phyloP scores from a whole-genome alignment of 768 basidiomycete species.

The Phlegmacium glaucopus region DNA sequence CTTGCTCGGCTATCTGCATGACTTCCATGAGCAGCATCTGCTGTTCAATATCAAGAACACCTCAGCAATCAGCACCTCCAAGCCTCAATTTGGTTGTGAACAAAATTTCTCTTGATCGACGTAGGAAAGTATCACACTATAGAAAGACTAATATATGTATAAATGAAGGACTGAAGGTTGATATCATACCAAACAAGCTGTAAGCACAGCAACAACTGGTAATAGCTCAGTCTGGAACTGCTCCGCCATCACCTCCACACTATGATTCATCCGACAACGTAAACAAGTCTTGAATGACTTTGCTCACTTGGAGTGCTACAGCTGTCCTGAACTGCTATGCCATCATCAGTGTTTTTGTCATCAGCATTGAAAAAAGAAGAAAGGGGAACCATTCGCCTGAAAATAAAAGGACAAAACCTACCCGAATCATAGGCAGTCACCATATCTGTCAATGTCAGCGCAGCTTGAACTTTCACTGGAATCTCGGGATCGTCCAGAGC shows the following conservation, averaged over 20 bases:
- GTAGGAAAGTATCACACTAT: constrained; percentile 81
- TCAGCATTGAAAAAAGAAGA: too few species aligned
- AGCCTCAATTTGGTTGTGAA: constrained; percentile 47
- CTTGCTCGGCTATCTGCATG: constrained; percentile 66
- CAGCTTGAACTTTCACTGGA: constrained; percentile 82
- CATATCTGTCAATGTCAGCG: constrained; percentile 76
- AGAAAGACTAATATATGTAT: background rate
- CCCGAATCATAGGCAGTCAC: constrained; percentile 61
- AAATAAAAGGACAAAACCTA: constrained; percentile 25
- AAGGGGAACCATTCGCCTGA: too few species aligned
- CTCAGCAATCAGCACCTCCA: constrained; percentile 52
- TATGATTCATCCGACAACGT: constrained; percentile 83
- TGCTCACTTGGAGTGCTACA: constrained; percentile 74
- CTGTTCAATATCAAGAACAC: constrained; percentile 64
- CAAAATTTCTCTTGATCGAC: constrained; percentile 67
- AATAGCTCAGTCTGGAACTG: constrained; percentile 81
- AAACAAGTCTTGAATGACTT: constrained; percentile 87
- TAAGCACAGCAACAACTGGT: constrained; percentile 80
- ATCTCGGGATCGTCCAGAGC: constrained; percentile 75
- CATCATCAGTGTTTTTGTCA: constrained; percentile 6
- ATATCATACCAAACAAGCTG: constrained; percentile 65
- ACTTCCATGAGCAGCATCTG: constrained; percentile 84
- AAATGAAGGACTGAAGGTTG: background rate
- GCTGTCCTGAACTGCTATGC: constrained; percentile 54
- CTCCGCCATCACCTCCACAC: constrained; percentile 86